Evolutionary conservation across 1,284 basidiomycete species (phyloP), one percentile per base, ranked within the genome.

Genomic region (Ceratorhiza oryzae-sativae): DNA sequence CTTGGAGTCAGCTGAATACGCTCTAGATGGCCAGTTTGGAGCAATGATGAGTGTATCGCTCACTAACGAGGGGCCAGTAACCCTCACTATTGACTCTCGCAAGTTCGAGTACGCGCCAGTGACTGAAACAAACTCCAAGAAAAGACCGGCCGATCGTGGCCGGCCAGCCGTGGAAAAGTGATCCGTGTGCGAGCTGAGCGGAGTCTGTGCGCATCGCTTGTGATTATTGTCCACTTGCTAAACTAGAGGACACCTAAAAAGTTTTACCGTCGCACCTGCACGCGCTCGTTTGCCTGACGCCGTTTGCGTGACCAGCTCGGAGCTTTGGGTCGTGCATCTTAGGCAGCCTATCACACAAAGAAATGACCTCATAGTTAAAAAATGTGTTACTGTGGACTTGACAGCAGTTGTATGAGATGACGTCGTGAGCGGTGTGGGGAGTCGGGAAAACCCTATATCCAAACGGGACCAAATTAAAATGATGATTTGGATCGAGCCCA

Each of bases 1-100:
- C 18, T 34, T 13, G 12, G 61, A 27, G 25, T 34, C 30, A 30
- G 12, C 30, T 46, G 15, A 53, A 45, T 18, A 46, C 3, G 34
- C 13, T 45, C 58, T 73, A 95, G 93, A 95, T 79, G 94, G 94
- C n/a, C 84, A 84, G 77, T 96, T 97, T 79, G 94, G 94, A 39
- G 94, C 94, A 3, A 95, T 95, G 94, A 96, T 96, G 94, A 86
- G 89, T 72, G 93, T 97, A 61, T 87, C 84, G 73, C 81, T 96
- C 68, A 90, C 86, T 42, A 97, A 97, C 79, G 94, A 96, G 82
- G 92, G 92, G 0, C 92, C 93, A 51, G 88, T 94, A 32, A 94
- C 93, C 18, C 88, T 94, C 73, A 91, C 89, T 0, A 83, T 94
- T 62, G 92, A 94, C 80, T 77, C 76, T 18, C 71, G 75, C 36